phyloP scores from a whole-genome alignment of 2,329 filamentous ascomycete genomes.

The Monilinia laxa region DNA sequence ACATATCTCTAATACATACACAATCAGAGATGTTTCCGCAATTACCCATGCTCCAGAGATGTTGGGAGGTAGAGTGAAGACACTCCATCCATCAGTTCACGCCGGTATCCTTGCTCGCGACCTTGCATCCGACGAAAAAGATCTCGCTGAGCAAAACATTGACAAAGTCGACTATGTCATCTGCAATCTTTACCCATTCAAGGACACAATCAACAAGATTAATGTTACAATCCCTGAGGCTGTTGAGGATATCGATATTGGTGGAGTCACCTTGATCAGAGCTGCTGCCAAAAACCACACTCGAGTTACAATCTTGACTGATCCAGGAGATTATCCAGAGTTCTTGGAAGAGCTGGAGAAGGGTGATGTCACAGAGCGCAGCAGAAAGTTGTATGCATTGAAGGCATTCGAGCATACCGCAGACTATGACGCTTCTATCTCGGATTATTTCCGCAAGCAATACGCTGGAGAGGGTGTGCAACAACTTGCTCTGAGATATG shows the following conservation, averaged over 20 bases:
- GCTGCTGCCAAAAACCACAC: conserved; percentile 98
- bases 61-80: conserved; percentile 90
- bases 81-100: conserved; percentile 82
- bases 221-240: conserved; percentile 96
- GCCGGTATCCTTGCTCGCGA: conserved; percentile 89
- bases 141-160: conserved; percentile 92
- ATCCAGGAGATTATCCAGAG: conserved; percentile 88
- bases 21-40: conserved; percentile 84
- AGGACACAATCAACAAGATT: conserved; percentile 94
- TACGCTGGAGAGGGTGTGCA: conserved; percentile 85
- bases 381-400: conserved; percentile 84
- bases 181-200: conserved; percentile 99
- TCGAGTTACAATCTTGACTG: conserved; percentile 92
- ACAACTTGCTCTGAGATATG: conserved; percentile 85
- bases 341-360: conserved; percentile 88
- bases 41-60: conserved; percentile 98
- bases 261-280: conserved; percentile 91
- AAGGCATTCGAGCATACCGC: conserved; percentile 99
- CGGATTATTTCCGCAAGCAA: conserved; percentile 96
- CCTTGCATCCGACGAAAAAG: conserved; percentile 93
- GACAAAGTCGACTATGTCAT: conserved; percentile 94
- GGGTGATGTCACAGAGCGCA: conserved; percentile 81
- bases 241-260: conserved; percentile 98
- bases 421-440: conserved; percentile 92
- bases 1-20: neutral